phyloP scores from a whole-genome alignment of 1,284 basidiomycete genomes.

The Gymnopus androsaceus region DNA sequence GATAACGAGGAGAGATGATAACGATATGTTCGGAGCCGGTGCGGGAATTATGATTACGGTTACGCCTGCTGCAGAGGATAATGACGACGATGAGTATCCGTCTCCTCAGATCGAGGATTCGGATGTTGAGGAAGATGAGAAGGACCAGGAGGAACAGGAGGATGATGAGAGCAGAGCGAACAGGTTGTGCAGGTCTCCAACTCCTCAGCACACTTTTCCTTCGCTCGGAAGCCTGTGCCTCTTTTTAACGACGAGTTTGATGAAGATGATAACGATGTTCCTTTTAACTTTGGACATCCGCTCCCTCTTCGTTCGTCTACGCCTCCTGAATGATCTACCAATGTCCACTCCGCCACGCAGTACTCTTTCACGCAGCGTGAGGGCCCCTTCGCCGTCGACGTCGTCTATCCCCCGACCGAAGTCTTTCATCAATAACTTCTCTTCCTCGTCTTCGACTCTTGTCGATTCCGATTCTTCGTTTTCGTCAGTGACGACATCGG shows the following conservation, averaged over 20 bases:
- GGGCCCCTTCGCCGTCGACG: constrained; percentile 34
- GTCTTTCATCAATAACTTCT: constrained; percentile 28
- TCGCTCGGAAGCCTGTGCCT: constrained; percentile 1
- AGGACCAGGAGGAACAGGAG: constrained; percentile 7
- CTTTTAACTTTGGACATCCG: constrained; percentile 23
- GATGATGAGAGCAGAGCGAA: constrained; percentile 7
- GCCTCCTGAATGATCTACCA: constrained; percentile 14
- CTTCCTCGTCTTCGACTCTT: constrained; percentile 26
- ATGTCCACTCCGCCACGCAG: constrained; percentile 21
- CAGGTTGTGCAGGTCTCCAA: constrained; percentile 18
- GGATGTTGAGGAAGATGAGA: constrained; percentile 8
- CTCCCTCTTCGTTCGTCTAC: constrained; percentile 24
- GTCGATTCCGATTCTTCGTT: constrained; percentile 28
- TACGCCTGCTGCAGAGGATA: constrained; percentile 47
- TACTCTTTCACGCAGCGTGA: too few species aligned
- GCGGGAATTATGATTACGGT: constrained; percentile 74
- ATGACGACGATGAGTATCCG: constrained; percentile 9
- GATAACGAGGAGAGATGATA: constrained; percentile 42
- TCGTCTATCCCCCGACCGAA: constrained; percentile 56
- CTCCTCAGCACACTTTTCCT: not conserved
- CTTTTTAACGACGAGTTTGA: constrained; percentile 30
- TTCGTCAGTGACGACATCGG: constrained; percentile 16
- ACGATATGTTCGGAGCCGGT: constrained; percentile 43
- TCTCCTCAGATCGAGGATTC: constrained; percentile 8
- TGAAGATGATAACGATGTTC: constrained; percentile 29